Evolutionary conservation across 495 filamentous ascomycete genomes (phyloP), one percentile per base, ranked within the genome.

Genomic region (Trichoderma reesei): DNA sequence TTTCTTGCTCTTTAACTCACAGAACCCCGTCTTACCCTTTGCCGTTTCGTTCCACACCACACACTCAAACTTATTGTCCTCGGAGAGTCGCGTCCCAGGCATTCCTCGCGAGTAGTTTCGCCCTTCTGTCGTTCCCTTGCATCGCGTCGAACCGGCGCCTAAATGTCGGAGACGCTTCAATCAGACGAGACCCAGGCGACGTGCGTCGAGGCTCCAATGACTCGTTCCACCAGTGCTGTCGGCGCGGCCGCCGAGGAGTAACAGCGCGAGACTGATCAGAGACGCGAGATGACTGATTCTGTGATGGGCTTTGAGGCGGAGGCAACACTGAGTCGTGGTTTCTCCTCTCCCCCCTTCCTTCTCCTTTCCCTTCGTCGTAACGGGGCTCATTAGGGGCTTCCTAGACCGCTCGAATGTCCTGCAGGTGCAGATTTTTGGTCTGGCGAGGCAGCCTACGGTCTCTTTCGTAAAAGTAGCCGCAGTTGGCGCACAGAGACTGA

Each of bases 401-500:
- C 59, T 38, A 61, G 59, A 61, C 39, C 59, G 39, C 59, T 63
- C 61, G 31, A 42, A 41, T 41, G 61, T 63, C 61, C 36, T 42
- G 61, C 20, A 68, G 61, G 63, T 95, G 90, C 44, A 98, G 82
- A 65, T 89, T 86, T 72, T 87, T 88, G 6, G 88, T 86, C 87
- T 90, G 96, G 61, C 88, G 86, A 3, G 95, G 92, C 0, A 94
- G 80, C 63, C 88, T 84, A 72, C 90, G 88, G 71, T 92, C 89
- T 62, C 92, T 88, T 70, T 96, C 93, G 69, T 86, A 96, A 5
- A 90, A 77, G 61, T 91, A 87, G 63, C 91, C 93, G 76, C 94
- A 99, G 71, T 96, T 98, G 74, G 89, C 88, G 76, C 94, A 99
- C 26, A 99, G 84, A 31, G 91, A 88, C 92, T 96, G 65, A 9